These are phyloP conservation scores for Myriosclerotinia curreyana DNA, from an alignment of 2,329 filamentous ascomycete genomes.

Conservation along the genomic window DNA sequence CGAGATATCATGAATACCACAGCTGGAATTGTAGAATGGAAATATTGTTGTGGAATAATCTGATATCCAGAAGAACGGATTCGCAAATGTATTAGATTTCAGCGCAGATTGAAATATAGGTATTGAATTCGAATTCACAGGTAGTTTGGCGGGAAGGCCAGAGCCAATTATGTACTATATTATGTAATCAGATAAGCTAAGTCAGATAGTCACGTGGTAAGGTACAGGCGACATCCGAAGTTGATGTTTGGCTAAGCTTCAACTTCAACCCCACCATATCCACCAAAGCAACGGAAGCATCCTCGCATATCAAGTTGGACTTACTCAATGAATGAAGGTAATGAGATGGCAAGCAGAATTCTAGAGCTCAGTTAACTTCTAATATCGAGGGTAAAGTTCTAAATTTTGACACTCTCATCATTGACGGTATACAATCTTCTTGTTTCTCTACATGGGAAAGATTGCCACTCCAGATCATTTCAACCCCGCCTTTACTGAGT, in stretches of 20 bases:
- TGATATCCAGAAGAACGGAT: not conserved
- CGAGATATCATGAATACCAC: not conserved
- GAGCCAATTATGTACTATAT: too few relatives aligned
- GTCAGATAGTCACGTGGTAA: not conserved
- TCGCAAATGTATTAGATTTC: not conserved
- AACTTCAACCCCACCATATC: constrained; percentile 17
- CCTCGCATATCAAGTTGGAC: constrained; percentile 25
- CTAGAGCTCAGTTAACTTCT: not conserved
- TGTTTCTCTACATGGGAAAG: not conserved
- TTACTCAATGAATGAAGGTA: constrained; percentile 25
- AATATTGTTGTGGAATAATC: too few relatives aligned
- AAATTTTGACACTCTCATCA: not conserved
- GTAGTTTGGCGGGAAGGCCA: too few relatives aligned
- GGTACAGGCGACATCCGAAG: constrained; percentile 9
- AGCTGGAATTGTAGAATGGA: not conserved
- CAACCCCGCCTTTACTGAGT: constrained; percentile 10
- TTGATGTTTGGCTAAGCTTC: constrained; percentile 10
- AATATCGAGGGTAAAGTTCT: not conserved
- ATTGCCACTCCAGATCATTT: constrained; percentile 13
- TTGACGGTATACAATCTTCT: not conserved
- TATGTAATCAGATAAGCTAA: not conserved
- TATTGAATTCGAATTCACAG: too few relatives aligned
- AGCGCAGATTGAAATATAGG: not conserved
- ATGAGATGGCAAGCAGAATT: constrained; percentile 19
- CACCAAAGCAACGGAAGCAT: constrained; percentile 7